Evolutionary conservation across 106 monocot species (phyloP).

Genomic region (Alisma plantagoaquatica): DNA sequence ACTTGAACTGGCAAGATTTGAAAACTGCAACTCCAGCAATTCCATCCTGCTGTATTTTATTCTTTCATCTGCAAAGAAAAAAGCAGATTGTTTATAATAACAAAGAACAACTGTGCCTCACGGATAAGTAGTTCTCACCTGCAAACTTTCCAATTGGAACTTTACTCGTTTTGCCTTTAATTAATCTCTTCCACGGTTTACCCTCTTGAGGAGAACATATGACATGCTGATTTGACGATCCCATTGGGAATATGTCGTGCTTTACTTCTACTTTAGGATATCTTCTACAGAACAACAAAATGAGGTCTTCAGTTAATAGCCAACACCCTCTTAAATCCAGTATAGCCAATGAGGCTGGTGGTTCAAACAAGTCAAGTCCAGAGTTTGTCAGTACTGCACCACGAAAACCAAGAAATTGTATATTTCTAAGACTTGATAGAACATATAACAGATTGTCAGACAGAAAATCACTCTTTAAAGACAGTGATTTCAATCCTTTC

Average conservation of each 20-base stretch:
- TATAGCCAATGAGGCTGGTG: conserved; percentile 28
- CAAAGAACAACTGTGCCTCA: neutral
- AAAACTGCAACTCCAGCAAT: conserved; percentile 46
- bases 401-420: conserved; percentile 55
- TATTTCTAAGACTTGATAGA: conserved; percentile 37
- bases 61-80: conserved; percentile 63
- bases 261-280: conserved; percentile 43
- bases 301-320: conserved; percentile 49
- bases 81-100: neutral
- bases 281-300: conserved; percentile 41
- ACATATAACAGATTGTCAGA: conserved; percentile 44
- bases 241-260: conserved; percentile 30
- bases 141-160: neutral
- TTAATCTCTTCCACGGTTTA: no score
- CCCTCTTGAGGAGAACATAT: no score
- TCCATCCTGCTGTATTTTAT: conserved; percentile 66
- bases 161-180: conserved; percentile 33
- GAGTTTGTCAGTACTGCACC: conserved; percentile 44
- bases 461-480: conserved; percentile 65
- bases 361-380: conserved; percentile 44
- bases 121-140: neutral
- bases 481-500: conserved; percentile 41
- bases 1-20: no score
- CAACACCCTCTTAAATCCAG: conserved; percentile 81
- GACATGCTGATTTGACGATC: conserved; percentile 6